phyloP scores from a whole-genome alignment of 345 rosid genomes.

The Anastatica hierochuntica region DNA sequence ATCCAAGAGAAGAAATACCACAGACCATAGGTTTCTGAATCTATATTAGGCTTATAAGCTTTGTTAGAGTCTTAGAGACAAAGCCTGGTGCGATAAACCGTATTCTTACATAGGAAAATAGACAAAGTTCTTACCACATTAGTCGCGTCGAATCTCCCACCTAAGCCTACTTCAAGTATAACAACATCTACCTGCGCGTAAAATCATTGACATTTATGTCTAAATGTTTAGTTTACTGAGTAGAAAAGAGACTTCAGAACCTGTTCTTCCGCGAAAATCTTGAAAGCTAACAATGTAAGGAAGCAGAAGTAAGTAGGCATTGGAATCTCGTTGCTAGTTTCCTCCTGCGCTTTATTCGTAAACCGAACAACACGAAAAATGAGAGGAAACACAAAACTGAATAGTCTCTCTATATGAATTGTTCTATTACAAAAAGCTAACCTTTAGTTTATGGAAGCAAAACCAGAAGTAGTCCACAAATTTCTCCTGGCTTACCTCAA shows the following conservation, averaged over 20 bases:
- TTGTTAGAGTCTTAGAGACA: not conserved
- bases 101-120: not conserved
- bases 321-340: constrained; percentile 52
- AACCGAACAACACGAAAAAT: not conserved
- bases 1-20: constrained; percentile 87
- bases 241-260: constrained; percentile 24
- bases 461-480: constrained; percentile 93
- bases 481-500: constrained; percentile 72
- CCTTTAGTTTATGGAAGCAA: constrained; percentile 90
- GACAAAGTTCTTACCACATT: constrained; percentile 49
- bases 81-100: not conserved
- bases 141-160: constrained; percentile 85
- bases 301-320: constrained; percentile 94
- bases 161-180: constrained; percentile 90
- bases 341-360: constrained; percentile 42
- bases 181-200: constrained; percentile 74
- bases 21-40: constrained; percentile 74
- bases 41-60: constrained; percentile 24
- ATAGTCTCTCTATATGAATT: not conserved
- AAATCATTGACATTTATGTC: constrained; percentile 2
- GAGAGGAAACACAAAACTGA: not conserved
- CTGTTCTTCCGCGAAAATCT: constrained; percentile 79
- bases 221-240: not conserved
- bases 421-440: constrained; percentile 9
- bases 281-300: constrained; percentile 83